These are phyloP conservation scores for Apiospora hydei DNA, from an alignment of 2,329 filamentous ascomycete species.

Conservation along the genomic window DNA sequence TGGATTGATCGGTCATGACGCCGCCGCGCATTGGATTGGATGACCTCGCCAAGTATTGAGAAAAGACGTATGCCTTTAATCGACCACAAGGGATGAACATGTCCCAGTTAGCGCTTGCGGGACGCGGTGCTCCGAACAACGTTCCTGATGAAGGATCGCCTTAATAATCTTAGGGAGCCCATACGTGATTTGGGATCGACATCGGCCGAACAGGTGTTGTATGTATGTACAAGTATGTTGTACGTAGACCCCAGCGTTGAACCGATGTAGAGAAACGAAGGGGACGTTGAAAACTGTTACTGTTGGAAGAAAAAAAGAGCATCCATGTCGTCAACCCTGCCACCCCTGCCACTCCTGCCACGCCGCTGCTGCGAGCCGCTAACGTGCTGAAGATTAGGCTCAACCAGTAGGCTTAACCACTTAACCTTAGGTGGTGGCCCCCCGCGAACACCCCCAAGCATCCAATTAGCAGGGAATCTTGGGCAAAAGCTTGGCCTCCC, in stretches of 20 bases:
- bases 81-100: neutral
- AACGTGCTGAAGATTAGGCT: slow-evolving; percentile 9
- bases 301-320: neutral
- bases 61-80: neutral
- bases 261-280: neutral
- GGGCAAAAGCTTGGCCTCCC: slow-evolving; percentile 10
- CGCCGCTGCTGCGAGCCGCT: neutral
- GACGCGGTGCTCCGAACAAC: neutral
- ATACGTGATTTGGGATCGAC: neutral
- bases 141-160: neutral
- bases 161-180: neutral
- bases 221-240: neutral
- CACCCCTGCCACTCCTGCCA: neutral
- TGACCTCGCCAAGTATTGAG: neutral
- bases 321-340: neutral
- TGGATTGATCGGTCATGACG: neutral
- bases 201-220: neutral
- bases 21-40: neutral
- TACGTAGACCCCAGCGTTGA: neutral
- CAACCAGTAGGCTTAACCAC: neutral
- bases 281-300: neutral
- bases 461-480: slow-evolving; percentile 1
- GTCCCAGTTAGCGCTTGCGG: neutral
- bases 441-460: neutral
- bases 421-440: neutral